A percentile compares a stretch with the other conserved stretches of the same genome.
phyloP scores from a whole-genome alignment of 805 yeast genomes.

The Candida quercuum region DNA sequence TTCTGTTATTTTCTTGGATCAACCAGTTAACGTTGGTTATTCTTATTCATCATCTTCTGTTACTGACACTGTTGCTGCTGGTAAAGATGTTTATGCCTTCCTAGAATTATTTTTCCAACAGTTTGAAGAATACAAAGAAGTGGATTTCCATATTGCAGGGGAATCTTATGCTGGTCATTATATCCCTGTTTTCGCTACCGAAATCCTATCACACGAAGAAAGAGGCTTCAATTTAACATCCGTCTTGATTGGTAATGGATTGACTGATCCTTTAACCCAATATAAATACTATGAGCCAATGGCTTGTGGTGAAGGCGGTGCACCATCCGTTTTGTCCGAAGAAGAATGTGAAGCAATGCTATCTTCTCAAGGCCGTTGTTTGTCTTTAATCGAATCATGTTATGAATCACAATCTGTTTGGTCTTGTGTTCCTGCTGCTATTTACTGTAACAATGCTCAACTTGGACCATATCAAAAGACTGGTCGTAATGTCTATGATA shows the following conservation, averaged over 20 bases:
- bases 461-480: constrained; percentile 78
- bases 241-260: constrained; percentile 85
- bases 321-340: constrained; percentile 67
- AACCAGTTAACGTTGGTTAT: constrained; percentile 84
- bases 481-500: constrained; percentile 89
- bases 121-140: constrained; percentile 50
- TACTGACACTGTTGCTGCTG: constrained; percentile 74
- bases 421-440: constrained; percentile 86
- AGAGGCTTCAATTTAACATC: constrained; percentile 63
- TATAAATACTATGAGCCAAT: constrained; percentile 78
- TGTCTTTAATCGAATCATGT: constrained; percentile 69
- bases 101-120: constrained; percentile 74
- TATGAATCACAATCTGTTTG: constrained; percentile 69
- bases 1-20: constrained; percentile 80
- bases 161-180: constrained; percentile 94
- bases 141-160: constrained; percentile 83
- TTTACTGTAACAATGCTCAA: constrained; percentile 84
- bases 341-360: constrained; percentile 75
- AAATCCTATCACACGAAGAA: constrained; percentile 64
- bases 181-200: constrained; percentile 83
- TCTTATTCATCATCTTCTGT: constrained; percentile 61
- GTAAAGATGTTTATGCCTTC: constrained; percentile 75
- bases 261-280: constrained; percentile 80
- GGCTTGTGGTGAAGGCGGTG: constrained; percentile 95
- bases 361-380: constrained; percentile 69